phyloP scores from a whole-genome alignment of 2,329 filamentous ascomycete genomes.

The Fusarium nygamai region DNA sequence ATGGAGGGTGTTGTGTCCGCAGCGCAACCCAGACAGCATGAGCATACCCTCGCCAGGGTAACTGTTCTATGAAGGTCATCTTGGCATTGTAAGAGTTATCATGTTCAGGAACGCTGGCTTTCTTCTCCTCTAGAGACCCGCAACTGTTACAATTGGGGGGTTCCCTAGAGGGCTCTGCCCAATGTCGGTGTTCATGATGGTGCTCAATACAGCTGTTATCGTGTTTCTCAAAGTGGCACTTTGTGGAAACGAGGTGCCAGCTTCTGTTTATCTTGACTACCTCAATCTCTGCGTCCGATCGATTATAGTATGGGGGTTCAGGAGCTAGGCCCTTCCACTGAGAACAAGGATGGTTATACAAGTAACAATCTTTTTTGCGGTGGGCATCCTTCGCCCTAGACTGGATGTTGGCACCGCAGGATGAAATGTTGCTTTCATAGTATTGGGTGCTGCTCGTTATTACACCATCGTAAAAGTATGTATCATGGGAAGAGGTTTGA shows the following conservation, averaged over 20 bases:
- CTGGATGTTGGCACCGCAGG: too few relatives aligned
- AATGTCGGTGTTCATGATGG: neutral
- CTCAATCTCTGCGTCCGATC: neutral
- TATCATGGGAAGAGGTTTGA: neutral
- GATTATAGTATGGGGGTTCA: neutral
- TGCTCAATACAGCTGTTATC: neutral
- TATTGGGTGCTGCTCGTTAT: neutral
- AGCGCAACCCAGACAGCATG: neutral
- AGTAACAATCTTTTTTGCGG: neutral
- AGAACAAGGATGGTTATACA: neutral
- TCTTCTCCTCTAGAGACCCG: neutral
- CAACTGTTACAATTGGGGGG: neutral
- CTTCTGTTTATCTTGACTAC: neutral
- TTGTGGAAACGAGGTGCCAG: constrained; percentile 7
- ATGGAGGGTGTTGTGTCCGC: neutral
- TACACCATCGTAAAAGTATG: neutral
- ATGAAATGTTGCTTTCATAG: neutral
- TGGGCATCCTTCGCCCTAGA: neutral
- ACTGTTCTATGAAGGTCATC: neutral
- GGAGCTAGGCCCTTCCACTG: too few relatives aligned
- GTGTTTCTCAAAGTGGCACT: neutral
- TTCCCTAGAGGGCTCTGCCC: neutral
- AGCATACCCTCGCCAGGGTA: neutral
- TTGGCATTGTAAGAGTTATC: neutral
- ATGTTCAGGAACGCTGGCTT: neutral